Evolutionary conservation across 2,329 filamentous ascomycete species (phyloP), one percentile per base, ranked within the genome.

Genomic region (Lizonia empirigonia): DNA sequence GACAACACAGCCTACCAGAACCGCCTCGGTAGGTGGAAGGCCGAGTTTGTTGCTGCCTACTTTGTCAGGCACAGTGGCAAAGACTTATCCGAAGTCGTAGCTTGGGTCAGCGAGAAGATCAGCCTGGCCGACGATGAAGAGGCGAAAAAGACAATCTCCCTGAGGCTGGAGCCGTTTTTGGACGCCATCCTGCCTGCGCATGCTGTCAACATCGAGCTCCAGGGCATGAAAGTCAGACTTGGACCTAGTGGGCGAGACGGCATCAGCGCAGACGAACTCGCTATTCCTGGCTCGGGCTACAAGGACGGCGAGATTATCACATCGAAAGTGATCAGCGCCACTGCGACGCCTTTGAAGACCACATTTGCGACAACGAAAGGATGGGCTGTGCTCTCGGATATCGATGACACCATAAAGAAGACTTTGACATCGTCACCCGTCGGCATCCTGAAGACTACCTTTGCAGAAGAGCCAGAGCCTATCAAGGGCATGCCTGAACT

Each of bases 331-430:
- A 49, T 72, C 56, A 58, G 68, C 32, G 64, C 68, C 0, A 56
- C 67, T 42, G 64, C 80, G 1, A 77, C 80, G 10, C 76, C 84
- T 32, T 86, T 89, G 80, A 82, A 83, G 53, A 96, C 90, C 0
- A 82, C 85, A 15, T 91, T 89, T 65, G 89, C 89, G 0, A 85
- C 84, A 15, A 83, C 87, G 0, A 84, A 88, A 38, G 92, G 93
- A 7, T 97, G 91, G 91, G 85, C 84, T 10, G 76, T 97, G 10
- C 86, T 97, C 57, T 93, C 89, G 30, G 93, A 97, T 64, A 84
- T 97, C 60, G 94, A 97, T 68, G 93, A 97, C 74, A 96, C 92
- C 0, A 96, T 97, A 78, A 97, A 97, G 74, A 78, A 92, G 60
- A 97, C 93, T 0, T 80, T 89, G 71, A 96, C 93, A 0, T 84